Percentiles rank a stretch among this genome's conserved stretches.
Evolutionary conservation across 352 stramenopile genomes (phyloP).

Genomic region (Hyaloperonospora arabidopsidis): DNA sequence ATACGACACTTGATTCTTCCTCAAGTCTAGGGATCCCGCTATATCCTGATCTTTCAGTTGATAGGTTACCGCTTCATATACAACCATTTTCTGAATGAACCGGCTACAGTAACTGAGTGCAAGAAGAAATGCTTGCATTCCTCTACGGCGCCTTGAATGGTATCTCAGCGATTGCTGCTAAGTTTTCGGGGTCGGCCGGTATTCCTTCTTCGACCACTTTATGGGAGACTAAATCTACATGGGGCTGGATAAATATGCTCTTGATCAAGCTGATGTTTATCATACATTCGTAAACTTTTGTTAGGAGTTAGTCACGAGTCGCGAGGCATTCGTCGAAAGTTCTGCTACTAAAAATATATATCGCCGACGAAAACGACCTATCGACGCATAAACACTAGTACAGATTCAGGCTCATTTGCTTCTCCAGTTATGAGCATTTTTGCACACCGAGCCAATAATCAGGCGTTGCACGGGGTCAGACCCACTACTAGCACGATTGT

Average conservation of each 20-base stretch:
- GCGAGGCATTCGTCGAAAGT: not conserved
- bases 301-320: not conserved
- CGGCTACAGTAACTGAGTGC: conserved; percentile 3
- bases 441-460: not conserved
- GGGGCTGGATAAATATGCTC: not conserved
- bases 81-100: not conserved
- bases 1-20: too few relatives aligned
- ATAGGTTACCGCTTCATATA: not conserved
- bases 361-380: not conserved
- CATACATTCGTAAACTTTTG: not conserved
- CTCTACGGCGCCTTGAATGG: not conserved
- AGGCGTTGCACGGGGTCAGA: not conserved
- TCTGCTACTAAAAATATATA: not conserved
- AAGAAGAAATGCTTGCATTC: not conserved
- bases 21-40: too few relatives aligned
- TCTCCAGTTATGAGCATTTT: conserved; percentile 3
- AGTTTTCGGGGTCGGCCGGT: not conserved
- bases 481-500: not conserved
- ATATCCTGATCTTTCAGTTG: not conserved
- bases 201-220: not conserved
- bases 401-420: not conserved
- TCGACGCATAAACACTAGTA: conserved; percentile 1
- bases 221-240: conserved; percentile 1
- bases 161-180: not conserved
- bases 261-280: not conserved